Evolutionary conservation across 177 flowering plant genomes (phyloP), one percentile per base, ranked within the genome.

Genomic region (Vitis hybrid): DNA sequence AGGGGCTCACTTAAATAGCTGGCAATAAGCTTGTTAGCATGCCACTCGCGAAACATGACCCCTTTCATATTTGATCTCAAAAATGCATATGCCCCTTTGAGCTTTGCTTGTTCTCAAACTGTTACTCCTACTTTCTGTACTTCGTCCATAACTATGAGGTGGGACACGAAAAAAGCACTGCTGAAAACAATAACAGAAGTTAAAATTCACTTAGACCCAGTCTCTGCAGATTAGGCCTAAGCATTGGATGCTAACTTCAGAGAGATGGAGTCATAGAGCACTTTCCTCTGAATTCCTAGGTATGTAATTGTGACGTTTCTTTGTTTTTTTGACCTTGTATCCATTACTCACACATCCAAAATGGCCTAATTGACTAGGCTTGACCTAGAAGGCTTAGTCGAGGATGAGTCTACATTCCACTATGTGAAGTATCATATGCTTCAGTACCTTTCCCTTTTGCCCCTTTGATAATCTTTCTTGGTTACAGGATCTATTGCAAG

Each of bases 381-480:
- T 75, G 75, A 70, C 76, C 69, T 71, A 34, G 30, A 48, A 62
- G 57, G n/a, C 65, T 13, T 51, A 62, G 69, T 75, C 2, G 76
- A 74, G 23, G 84, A 72, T 81, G 84, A 79, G 67, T 71, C 81
- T 66, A 54, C 58, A 63, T 71, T 65, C 82, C 82, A 81, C 75
- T 64, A 65, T 51, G 56, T 49, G 19, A 62, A 76, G 77, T 76
- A 75, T 73, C 78, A 66, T 61, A 62, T 77, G 71, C 78, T 21
- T 70, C 65, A 62, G 23, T 62, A 11, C 51, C 61, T 62, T 51
- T 71, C 39, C 48, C 50, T 52, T 65, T 69, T 66, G 60, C 45
- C 34, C 52, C 51, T 64, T 23, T 64, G 8, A 13, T 72, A 49
- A 39, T 15, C 45, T 70, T 60, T 69, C 23, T 64, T 70, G 51